Evolutionary conservation across 2,329 filamentous ascomycete species (phyloP), one percentile per base, ranked within the genome.

Genomic region (Ophiocordyceps camponoti-leonardi): DNA sequence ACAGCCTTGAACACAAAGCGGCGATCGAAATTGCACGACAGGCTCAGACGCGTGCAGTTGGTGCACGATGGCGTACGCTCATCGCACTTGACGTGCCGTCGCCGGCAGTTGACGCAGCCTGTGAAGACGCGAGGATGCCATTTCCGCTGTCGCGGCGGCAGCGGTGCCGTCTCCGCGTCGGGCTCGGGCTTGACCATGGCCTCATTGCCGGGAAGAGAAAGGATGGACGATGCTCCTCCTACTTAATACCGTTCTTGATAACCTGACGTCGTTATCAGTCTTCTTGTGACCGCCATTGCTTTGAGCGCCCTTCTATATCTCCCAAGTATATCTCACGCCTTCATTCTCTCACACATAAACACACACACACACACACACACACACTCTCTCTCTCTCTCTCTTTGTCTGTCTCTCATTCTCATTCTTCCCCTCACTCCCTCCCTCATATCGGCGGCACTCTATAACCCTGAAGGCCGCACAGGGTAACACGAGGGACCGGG

Each of bases 121-220:
- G 62, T 65, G 45, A 65, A 65, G 10, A 61, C 61, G 30, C 62
- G 60, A 42, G 63, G 61, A 50, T 64, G 62, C 62, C 62, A 65
- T 52, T 45, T 47, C 20, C 49, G 47, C 31, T 51, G 50, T 13
- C 50, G 49, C 42, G 44, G 22, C 3, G 49, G 42, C 13, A 44
- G 44, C 13, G 35, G 22, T 18, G 44, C 33, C 33, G 33, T 44
- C 31, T 45, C 45, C 41, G 37, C 30, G 41, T 49, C 47, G 35
- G 33, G 42, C 35, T 49, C 48, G 26, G 42, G 46, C 48, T 46
- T 49, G 44, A 45, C 44, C 48, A 48, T 48, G 28, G 48, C 46
- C 44, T 43, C 33, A 37, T 37, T 37, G 33, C 33, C 33, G 33
- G 10, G 4, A 37, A 18, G n/a, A 16, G 31, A n/a, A 35, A n/a